A percentile compares a stretch with the other conserved stretches of the same genome.
Conservation (phyloP, 2,329 filamentous ascomycete species). For the Penicillium sp. region DNA sequence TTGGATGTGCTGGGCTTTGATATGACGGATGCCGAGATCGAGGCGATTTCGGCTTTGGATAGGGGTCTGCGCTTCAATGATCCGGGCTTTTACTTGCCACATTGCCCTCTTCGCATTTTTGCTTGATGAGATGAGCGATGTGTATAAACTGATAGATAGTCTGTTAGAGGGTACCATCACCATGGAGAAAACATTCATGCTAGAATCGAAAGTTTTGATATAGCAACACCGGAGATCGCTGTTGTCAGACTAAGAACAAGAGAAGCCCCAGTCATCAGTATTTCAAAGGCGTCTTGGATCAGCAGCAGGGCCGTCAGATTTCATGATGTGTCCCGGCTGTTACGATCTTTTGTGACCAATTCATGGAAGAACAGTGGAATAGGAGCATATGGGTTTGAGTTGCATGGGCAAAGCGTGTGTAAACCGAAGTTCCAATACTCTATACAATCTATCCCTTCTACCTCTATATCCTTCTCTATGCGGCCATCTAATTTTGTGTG, state of each 20-base stretch:
- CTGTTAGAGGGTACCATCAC: too few relatives aligned
- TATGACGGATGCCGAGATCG: slow-evolving; percentile 4
- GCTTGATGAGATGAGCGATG: slow-evolving; percentile 2
- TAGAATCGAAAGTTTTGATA: too few relatives aligned
- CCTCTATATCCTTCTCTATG: slow-evolving; percentile 2
- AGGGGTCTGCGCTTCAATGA: slow-evolving; percentile 9
- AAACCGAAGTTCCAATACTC: neutral
- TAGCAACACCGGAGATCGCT: too few relatives aligned
- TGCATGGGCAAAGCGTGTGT: slow-evolving; percentile 9
- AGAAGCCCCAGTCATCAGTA: too few relatives aligned
- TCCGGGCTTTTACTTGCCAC: slow-evolving; percentile 8
- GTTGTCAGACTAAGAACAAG: too few relatives aligned
- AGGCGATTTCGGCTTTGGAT: slow-evolving; percentile 7
- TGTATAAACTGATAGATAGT: neutral
- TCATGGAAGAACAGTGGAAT: neutral
- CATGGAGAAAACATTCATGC: too few relatives aligned
- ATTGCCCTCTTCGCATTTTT: slow-evolving; percentile 12
- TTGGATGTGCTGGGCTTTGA: slow-evolving; percentile 13
- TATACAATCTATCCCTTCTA: slow-evolving; percentile 10
- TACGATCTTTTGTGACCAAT: too few relatives aligned
- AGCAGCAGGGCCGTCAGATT: neutral
- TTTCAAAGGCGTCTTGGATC: too few relatives aligned
- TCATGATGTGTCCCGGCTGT: neutral
- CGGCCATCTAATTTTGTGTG: slow-evolving; percentile 3
- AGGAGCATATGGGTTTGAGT: neutral